Evolutionary conservation across 768 basidiomycete species (phyloP).

Genomic region (Mycena pura): DNA sequence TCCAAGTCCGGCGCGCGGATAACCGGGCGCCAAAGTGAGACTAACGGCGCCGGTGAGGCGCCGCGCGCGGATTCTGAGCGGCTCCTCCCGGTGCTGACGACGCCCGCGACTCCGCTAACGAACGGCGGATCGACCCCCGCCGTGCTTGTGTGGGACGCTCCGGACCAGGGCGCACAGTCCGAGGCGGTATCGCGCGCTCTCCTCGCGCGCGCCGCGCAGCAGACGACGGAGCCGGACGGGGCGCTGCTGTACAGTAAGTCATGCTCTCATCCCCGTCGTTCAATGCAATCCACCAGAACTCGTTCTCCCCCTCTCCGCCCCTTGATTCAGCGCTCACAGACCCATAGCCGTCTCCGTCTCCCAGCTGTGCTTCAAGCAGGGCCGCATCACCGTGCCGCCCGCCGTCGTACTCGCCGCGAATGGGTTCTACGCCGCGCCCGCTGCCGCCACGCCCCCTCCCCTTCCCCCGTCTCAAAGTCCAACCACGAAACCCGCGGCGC

Average conservation of each 20-base stretch:
- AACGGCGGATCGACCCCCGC: background rate
- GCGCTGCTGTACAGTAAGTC: slow-evolving; percentile 16
- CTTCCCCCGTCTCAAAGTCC: slow-evolving; percentile 43
- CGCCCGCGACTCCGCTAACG: slow-evolving; percentile 18
- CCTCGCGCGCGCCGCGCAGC: slow-evolving; percentile 3
- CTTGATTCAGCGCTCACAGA: slow-evolving; percentile 49
- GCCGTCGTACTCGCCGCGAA: slow-evolving; percentile 63
- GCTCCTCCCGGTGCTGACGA: slow-evolving; percentile 4
- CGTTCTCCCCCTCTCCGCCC: background rate
- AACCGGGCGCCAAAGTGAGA: too few species aligned
- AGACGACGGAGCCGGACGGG: slow-evolving; percentile 5
- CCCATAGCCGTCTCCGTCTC: slow-evolving; percentile 71
- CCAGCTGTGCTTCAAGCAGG: slow-evolving; percentile 71
- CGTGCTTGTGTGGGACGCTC: background rate
- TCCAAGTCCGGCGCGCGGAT: slow-evolving; percentile 41
- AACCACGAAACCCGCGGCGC: slow-evolving; percentile 36
- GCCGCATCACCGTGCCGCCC: slow-evolving; percentile 78
- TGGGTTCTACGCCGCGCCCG: slow-evolving; percentile 54
- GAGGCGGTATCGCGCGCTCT: slow-evolving; percentile 5
- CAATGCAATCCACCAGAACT: background rate
- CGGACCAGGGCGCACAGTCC: background rate
- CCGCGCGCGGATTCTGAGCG: too few species aligned
- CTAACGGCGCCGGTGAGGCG: too few species aligned
- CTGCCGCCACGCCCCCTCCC: slow-evolving; percentile 44
- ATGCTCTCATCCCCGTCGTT: background rate